phyloP scores from a whole-genome alignment of 2,329 filamentous ascomycete species.

The Colletotrichum graminicola region DNA sequence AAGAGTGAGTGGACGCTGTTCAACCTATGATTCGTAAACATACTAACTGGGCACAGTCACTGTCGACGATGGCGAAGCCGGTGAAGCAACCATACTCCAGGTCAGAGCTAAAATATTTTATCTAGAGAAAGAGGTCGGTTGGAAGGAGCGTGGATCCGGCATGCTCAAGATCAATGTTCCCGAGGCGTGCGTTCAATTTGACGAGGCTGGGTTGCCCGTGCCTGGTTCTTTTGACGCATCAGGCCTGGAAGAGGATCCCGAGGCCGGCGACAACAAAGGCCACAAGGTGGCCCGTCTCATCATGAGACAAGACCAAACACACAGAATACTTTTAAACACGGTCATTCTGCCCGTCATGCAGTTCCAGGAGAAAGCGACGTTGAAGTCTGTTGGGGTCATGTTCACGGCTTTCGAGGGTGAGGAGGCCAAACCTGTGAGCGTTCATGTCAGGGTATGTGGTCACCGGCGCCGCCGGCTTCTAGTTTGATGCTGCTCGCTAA shows the following conservation, averaged over 20 bases:
- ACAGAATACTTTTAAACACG: conserved; percentile 88
- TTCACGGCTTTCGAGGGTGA: conserved; percentile 73
- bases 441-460: conserved; percentile 70
- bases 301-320: conserved; percentile 91
- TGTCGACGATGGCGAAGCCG: conserved; percentile 88
- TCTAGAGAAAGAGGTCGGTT: conserved; percentile 77
- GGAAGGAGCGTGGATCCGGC: conserved; percentile 91
- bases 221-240: conserved; percentile 69
- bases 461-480: neutral
- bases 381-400: conserved; percentile 77
- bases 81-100: conserved; percentile 80
- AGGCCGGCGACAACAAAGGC: conserved; percentile 42
- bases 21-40: neutral
- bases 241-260: conserved; percentile 55
- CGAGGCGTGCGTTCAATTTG: conserved; percentile 66
- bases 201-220: conserved; percentile 63
- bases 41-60: conserved; percentile 62
- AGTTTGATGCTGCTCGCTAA: conserved; percentile 23
- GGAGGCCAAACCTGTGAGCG: conserved; percentile 66
- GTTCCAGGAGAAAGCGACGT: conserved; percentile 80
- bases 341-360: conserved; percentile 82
- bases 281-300: conserved; percentile 77
- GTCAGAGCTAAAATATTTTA: conserved; percentile 88
- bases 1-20: conserved; percentile 68
- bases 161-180: conserved; percentile 87